Base-by-base conservation (phyloP, 129 eudicot species). In the Centrapalus pauciflorus region DNA sequence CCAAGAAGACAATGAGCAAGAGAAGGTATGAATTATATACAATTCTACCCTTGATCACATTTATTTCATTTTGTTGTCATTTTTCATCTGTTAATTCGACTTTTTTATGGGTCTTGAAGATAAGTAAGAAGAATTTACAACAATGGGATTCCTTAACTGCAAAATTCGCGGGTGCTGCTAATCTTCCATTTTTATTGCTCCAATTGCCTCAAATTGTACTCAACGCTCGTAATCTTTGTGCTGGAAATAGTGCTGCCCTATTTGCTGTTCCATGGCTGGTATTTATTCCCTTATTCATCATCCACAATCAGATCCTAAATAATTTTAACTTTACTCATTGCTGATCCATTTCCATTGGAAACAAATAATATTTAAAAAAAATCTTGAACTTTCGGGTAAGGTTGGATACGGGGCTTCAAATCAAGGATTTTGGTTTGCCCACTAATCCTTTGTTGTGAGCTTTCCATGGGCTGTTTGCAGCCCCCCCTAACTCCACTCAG, bases 241-340 rank as follows among this genome's bases (percentile, higher is more conserved):
- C 96, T 0, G 99, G 99, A 26, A 94, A 94, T 64, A 81, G 71
- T 0, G 66, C 90, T 30, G 99, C 99, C 13, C 88, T 94, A 30
- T 77, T 82, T 6, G 99, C 99, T 19, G 90, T 94, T 49, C 96
- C 95, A 35, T 94, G 99, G 99, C 99, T 94, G 97, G 99, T 93
- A 84, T 55, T 28, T 51, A 19, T 30, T 50, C 24, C n/a, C 2
- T n/a, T n/a, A n/a, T n/a, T n/a, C n/a, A n/a, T n/a, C n/a, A n/a
- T n/a, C n/a, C n/a, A n/a, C n/a, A n/a, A n/a, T n/a, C n/a, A n/a
- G n/a, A n/a, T n/a, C n/a, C n/a, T n/a, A n/a, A n/a, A n/a, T n/a
- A n/a, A n/a, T n/a, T n/a, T n/a, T n/a, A n/a, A n/a, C n/a, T n/a
- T n/a, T n/a, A n/a, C n/a, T n/a, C n/a, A n/a, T n/a, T n/a, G n/a